Conservation (phyloP, 352 stramenopile genomes). For the Phytophthora sojae region DNA sequence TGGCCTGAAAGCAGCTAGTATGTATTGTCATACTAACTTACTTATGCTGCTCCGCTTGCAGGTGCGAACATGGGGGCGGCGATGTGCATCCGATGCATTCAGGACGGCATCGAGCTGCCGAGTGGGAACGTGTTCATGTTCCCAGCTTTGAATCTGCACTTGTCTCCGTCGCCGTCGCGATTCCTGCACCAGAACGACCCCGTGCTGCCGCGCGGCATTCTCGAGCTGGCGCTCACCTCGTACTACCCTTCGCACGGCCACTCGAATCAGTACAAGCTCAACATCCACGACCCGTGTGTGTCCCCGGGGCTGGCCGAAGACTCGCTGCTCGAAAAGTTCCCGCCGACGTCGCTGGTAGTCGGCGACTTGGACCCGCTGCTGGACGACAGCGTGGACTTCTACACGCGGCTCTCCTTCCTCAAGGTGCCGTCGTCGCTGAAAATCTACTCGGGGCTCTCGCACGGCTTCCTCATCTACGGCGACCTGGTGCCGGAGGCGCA, state of each 20-base stretch:
- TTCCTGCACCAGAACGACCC: slow-evolving; percentile 91
- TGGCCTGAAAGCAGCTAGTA: neutral
- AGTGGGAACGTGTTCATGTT: slow-evolving; percentile 91
- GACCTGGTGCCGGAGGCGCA: slow-evolving; percentile 84
- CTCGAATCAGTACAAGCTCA: slow-evolving; percentile 89
- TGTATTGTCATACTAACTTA: slow-evolving; percentile 2
- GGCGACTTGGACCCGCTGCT: slow-evolving; percentile 88
- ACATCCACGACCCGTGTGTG: slow-evolving; percentile 90
- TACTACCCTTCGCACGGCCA: slow-evolving; percentile 88
- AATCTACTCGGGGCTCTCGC: slow-evolving; percentile 85
- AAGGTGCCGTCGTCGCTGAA: slow-evolving; percentile 84
- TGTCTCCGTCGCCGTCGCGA: slow-evolving; percentile 87
- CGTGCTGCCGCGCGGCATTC: slow-evolving; percentile 79
- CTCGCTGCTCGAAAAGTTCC: slow-evolving; percentile 76
- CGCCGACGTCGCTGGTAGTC: slow-evolving; percentile 83
- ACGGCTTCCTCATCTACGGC: slow-evolving; percentile 90
- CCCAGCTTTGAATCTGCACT: slow-evolving; percentile 89
- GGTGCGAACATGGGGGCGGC: slow-evolving; percentile 89
- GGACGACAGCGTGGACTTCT: slow-evolving; percentile 92
- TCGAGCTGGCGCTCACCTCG: slow-evolving; percentile 84
- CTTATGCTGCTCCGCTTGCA: slow-evolving; percentile 24
- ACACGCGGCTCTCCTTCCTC: slow-evolving; percentile 83
- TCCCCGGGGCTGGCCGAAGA: slow-evolving; percentile 85
- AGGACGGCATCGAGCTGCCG: slow-evolving; percentile 72
- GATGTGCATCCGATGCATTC: slow-evolving; percentile 86